Evolutionary conservation across 192 early-diverging fungal species (phyloP), one percentile per base, ranked within the genome.

Genomic region (Podila minutissima): DNA sequence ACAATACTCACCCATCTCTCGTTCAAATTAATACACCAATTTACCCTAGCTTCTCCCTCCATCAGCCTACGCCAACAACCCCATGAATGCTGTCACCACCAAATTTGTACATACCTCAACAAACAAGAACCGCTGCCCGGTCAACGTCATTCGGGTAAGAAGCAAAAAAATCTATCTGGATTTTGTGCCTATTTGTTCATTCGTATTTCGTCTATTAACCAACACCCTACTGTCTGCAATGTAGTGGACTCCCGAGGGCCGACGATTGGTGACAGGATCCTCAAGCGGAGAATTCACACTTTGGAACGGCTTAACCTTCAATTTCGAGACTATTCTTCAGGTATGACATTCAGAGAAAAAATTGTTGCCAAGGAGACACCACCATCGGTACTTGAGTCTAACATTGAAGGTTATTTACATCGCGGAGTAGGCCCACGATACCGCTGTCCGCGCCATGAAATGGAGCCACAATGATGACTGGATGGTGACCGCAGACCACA

Each of bases 251-350:
- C 98, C 98, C 1, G 98, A 99, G 79, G 97, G 97, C 22, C 85
- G 98, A 22, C 90, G 97, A 35, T 83, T 99, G 12, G 94, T 98
- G 19, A 98, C 98, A 4, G 98, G 96, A 12, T 93, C 96, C 0
- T 95, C 95, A 1, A 92, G 89, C 72, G 98, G 98, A 15, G 97
- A 98, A 83, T 96, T 99, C 66, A 99, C 97, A 4, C 83, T 98
- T 31, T 99, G 98, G 98, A 98, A 96, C 75, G 97, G 97, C 3
- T 85, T 98, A 28, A 96, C 95, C 1, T 98, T 99, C 74, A 99
- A 99, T 77, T 99, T 98, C 83, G 98, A 98, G 72, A 98, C 95
- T 15, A 97, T 97, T 83, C 86, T 97, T 68, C 95, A 97, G 84
- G 91, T 88, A 86, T 48, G 49, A 67, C 20, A 19, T 19, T 15